Percentiles rank a stretch among this genome's conserved stretches.
phyloP scores from a whole-genome alignment of 2,329 filamentous ascomycete species.

The Phyllosticta capitalensis region DNA sequence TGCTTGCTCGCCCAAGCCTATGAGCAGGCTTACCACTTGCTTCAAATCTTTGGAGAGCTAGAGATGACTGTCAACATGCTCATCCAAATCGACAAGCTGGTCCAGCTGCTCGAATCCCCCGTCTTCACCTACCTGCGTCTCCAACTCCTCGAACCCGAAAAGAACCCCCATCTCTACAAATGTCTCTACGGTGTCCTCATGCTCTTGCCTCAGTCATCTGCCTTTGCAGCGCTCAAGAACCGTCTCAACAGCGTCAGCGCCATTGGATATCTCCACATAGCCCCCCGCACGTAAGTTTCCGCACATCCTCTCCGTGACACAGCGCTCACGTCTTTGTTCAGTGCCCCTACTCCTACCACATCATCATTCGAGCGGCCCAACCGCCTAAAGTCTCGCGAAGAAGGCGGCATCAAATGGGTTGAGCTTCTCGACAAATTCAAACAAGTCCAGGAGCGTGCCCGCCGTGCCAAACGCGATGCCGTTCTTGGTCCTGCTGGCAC shows the following conservation, averaged over 20 bases:
- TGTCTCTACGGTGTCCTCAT: slow-evolving; percentile 95
- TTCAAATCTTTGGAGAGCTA: slow-evolving; percentile 93
- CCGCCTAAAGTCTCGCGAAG: slow-evolving; percentile 71
- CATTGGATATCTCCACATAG: slow-evolving; percentile 86
- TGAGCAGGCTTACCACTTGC: slow-evolving; percentile 90
- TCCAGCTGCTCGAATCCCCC: slow-evolving; percentile 90
- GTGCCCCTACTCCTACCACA: slow-evolving; percentile 14
- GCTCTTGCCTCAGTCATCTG: slow-evolving; percentile 95
- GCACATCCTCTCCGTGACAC: neutral
- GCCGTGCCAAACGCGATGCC: slow-evolving; percentile 54
- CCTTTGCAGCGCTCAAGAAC: slow-evolving; percentile 94
- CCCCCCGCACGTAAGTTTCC: slow-evolving; percentile 61
- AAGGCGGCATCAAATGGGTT: slow-evolving; percentile 78
- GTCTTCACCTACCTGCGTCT: slow-evolving; percentile 96
- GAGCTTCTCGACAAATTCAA: slow-evolving; percentile 94
- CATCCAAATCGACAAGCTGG: slow-evolving; percentile 97
- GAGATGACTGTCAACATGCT: slow-evolving; percentile 99
- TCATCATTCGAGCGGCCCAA: slow-evolving; percentile 48
- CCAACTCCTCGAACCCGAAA: slow-evolving; percentile 89
- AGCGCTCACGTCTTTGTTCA: neutral
- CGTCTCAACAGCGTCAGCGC: slow-evolving; percentile 93
- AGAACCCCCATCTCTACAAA: slow-evolving; percentile 91
- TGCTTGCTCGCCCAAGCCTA: slow-evolving; percentile 95
- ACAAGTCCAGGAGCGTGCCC: slow-evolving; percentile 75
- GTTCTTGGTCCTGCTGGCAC: slow-evolving; percentile 25